These are phyloP conservation scores for Aspergillus ostianus DNA, from an alignment of 495 filamentous ascomycete genomes.

Conservation along the genomic window DNA sequence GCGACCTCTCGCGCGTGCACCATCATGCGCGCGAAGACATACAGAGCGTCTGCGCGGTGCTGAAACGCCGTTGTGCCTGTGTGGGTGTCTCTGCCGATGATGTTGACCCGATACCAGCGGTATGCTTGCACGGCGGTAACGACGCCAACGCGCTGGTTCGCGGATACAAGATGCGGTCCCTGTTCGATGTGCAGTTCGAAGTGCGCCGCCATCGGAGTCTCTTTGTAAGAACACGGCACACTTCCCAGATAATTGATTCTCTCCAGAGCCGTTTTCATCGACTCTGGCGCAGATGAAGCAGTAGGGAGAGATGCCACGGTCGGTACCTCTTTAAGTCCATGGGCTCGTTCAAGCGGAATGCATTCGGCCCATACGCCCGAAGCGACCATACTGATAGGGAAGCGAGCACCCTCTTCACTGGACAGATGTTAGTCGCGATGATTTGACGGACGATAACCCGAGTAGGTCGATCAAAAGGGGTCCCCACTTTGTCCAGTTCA, in stretches of 20 bases:
- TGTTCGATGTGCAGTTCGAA: constrained; percentile 87
- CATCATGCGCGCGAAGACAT: constrained; percentile 68
- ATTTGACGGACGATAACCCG: not conserved
- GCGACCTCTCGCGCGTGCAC: constrained; percentile 63
- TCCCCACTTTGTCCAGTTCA: constrained; percentile 75
- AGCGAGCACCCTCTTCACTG: constrained; percentile 75
- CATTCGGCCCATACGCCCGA: constrained; percentile 76
- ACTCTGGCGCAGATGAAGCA: constrained; percentile 50
- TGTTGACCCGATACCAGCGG: constrained; percentile 67
- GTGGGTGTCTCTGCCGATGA: constrained; percentile 67
- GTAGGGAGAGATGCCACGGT: constrained; percentile 46
- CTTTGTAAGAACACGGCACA: constrained; percentile 54
- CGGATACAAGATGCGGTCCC: constrained; percentile 65
- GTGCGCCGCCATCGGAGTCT: constrained; percentile 72
- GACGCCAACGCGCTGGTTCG: constrained; percentile 63
- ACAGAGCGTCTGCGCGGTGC: constrained; percentile 60
- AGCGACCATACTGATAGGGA: constrained; percentile 72
- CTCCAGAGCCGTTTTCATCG: constrained; percentile 66
- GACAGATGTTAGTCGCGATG: constrained; percentile 13
- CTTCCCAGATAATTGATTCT: constrained; percentile 68
- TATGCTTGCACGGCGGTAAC: constrained; percentile 68
- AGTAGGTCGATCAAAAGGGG: not conserved
- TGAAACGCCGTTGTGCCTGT: constrained; percentile 73
- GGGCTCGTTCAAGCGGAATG: constrained; percentile 61
- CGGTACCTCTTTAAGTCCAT: constrained; percentile 54